Evolutionary conservation across 192 early-diverging fungal species (phyloP), one percentile per base, ranked within the genome.

Genomic region (Umbelopsis vinacea): DNA sequence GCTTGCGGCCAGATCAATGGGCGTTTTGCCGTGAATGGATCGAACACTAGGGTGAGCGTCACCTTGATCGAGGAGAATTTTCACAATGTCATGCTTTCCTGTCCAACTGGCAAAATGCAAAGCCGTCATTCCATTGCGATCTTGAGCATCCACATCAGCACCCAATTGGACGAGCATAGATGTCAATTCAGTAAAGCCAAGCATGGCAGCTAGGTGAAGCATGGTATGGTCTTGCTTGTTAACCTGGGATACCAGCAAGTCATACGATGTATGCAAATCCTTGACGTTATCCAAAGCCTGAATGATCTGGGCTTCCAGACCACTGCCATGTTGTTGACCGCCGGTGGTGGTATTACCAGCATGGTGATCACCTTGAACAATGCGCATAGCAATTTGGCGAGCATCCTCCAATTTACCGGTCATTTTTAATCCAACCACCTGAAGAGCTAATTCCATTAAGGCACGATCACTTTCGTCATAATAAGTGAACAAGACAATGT

Each of bases 401-500:
- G 93, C 90, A 77, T 92, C 88, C 52, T 93, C 91, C 45, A 94
- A 67, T 72, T 89, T 89, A n/a, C 90, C 94, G 1, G 88, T 90
- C 84, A 93, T 90, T 73, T 91, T 85, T 69, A 98, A 73, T 21
- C 96, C 96, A 0, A 96, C 89, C 0, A 96, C 90, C 57, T 95
- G 94, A 60, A 98, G 81, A 4, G 95, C 92, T 23, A 98, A 85
- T 72, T 96, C 95, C 79, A 96, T 89, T 69, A 98, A 76, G n/a
- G 93, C 92, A 47, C 92, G 87, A 77, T 98, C 96, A 23, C 92
- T 86, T 74, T 97, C 79, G 63, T 83, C 79, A 71, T 74, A 81
- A 35, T 83, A 83, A 7, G 74, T 81, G 23, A 83, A 83, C 11
- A 83, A 40, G n/a, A 70, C 71, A 40, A 83, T 63, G 29, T 83